Conservation (phyloP, 129 eudicot genomes). For the Apium graveolens region DNA sequence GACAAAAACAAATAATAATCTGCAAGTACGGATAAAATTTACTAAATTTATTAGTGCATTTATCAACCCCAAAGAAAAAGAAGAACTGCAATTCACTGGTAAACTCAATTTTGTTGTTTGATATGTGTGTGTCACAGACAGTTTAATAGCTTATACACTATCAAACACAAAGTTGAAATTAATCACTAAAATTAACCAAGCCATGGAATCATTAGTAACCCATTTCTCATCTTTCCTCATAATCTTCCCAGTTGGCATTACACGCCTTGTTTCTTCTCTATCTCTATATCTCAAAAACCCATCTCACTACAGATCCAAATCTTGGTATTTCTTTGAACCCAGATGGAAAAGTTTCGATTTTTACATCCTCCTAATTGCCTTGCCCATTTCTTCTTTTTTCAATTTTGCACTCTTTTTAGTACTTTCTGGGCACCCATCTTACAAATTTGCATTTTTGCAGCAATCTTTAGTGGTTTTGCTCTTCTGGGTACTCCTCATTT, state of each 20-base stretch:
- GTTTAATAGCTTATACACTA: not conserved
- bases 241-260: slow-evolving; percentile 49
- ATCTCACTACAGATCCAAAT: slow-evolving; percentile 50
- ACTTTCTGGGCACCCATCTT: slow-evolving; percentile 55
- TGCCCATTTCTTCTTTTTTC: slow-evolving; percentile 57
- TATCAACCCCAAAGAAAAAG: no score
- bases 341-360: slow-evolving; percentile 63
- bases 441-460: slow-evolving; percentile 53
- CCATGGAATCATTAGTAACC: slow-evolving; percentile 53
- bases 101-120: no score
- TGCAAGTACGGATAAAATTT: no score
- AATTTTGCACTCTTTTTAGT: slow-evolving; percentile 41
- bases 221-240: slow-evolving; percentile 63
- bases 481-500: slow-evolving; percentile 62
- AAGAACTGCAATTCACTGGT: no score
- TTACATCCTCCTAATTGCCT: slow-evolving; percentile 40
- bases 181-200: not conserved
- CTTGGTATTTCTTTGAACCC: slow-evolving; percentile 59
- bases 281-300: slow-evolving; percentile 56
- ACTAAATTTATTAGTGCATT: no score
- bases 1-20: no score
- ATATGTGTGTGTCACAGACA: no score
- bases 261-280: slow-evolving; percentile 40
- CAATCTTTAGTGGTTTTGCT: slow-evolving; percentile 53
- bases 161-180: not conserved